Evolutionary conservation across 257 asterid genomes (phyloP).

Genomic region (Solanum paucissectum): DNA sequence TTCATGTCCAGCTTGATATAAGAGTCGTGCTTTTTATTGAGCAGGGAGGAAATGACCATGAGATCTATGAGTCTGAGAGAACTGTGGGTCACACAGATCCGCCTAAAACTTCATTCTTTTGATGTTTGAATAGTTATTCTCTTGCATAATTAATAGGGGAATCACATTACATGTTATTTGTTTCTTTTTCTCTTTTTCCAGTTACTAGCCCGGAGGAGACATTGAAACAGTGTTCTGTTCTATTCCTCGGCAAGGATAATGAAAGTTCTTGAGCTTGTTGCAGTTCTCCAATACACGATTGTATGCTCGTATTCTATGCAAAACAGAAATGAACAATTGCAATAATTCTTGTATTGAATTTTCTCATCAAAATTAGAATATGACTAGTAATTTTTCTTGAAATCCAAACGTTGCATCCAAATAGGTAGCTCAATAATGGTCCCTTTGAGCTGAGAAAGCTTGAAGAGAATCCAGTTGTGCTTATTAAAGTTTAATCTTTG

Average conservation of each 20-base stretch:
- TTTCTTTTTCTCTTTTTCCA: constrained; percentile 7
- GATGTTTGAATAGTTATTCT: neutral
- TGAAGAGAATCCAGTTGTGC: no score
- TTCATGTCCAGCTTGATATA: neutral
- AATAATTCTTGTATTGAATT: neutral
- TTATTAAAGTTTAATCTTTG: no score
- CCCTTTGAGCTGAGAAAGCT: no score
- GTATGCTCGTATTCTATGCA: neutral
- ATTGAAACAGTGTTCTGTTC: constrained; percentile 34
- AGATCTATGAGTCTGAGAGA: constrained; percentile 81
- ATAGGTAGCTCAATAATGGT: no score
- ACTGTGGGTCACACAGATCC: constrained; percentile 89
- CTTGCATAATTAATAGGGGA: neutral
- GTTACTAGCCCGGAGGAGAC: constrained; percentile 87
- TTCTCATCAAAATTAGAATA: neutral
- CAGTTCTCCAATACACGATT: neutral
- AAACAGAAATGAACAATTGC: neutral
- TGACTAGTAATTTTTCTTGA: neutral
- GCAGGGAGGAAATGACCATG: constrained; percentile 93
- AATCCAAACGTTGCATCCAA: no score
- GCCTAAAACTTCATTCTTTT: neutral
- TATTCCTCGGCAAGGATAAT: constrained; percentile 46
- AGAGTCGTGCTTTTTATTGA: neutral
- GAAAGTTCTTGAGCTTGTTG: constrained; percentile 11
- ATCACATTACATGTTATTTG: neutral